Percentiles rank a stretch among this genome's conserved stretches.
Conservation (phyloP, 2,329 filamentous ascomycete species). For the Fusarium sp. region DNA sequence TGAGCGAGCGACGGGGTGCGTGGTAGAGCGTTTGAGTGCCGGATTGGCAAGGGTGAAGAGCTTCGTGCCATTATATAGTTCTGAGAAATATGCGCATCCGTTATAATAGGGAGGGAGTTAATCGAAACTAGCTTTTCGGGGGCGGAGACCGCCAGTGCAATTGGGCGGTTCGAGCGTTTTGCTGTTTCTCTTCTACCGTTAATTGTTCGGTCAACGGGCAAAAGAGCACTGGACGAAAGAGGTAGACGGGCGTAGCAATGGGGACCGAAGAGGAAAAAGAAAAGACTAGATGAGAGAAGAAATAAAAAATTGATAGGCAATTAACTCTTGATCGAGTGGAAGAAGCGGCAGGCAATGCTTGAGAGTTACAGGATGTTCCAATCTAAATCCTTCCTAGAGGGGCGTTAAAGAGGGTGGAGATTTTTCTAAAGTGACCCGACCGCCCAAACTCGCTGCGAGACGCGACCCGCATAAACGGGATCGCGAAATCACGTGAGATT, state of each 20-base stretch:
- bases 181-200: conserved; percentile 6
- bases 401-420: conserved; percentile 28
- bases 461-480: conserved; percentile 33
- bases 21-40: conserved; percentile 47
- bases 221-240: conserved; percentile 27
- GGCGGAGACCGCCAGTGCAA: conserved; percentile 22
- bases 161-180: conserved; percentile 21
- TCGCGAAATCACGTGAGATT: conserved; percentile 46
- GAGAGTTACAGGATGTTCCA: conserved; percentile 16
- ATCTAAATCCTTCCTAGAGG: conserved; percentile 20
- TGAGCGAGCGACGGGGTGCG: conserved; percentile 46
- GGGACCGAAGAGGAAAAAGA: background rate
- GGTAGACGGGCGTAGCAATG: background rate
- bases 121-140: conserved; percentile 15
- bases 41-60: conserved; percentile 50
- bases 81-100: conserved; percentile 12
- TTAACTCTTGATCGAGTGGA: background rate
- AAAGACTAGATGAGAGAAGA: background rate
- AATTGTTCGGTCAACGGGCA: conserved; percentile 30
- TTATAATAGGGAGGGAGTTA: conserved; percentile 15
- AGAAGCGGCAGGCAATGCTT: background rate
- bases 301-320: background rate
- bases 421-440: conserved; percentile 22
- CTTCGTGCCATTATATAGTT: conserved; percentile 45
- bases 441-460: conserved; percentile 18